phyloP scores from a whole-genome alignment of 2,329 filamentous ascomycete species.

The Aspergillus thermomutatus region DNA sequence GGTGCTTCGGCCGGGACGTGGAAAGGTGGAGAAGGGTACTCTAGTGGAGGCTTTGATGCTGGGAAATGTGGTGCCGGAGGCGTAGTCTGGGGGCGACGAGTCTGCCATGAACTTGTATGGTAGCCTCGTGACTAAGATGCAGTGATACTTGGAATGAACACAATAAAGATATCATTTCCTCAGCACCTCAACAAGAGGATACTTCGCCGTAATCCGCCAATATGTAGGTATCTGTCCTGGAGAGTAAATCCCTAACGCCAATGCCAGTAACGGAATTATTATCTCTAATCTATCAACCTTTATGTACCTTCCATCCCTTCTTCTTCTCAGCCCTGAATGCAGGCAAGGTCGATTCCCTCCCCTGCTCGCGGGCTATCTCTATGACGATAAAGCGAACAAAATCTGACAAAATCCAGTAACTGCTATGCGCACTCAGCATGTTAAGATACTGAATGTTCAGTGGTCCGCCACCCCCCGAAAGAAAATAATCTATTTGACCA shows the following conservation, averaged over 20 bases:
- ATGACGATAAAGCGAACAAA: slow-evolving; percentile 88
- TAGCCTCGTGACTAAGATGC: neutral
- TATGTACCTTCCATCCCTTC: slow-evolving; percentile 48
- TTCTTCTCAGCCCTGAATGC: slow-evolving; percentile 54
- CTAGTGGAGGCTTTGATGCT: slow-evolving; percentile 78
- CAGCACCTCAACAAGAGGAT: neutral
- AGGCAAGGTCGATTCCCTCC: slow-evolving; percentile 56
- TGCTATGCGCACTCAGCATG: slow-evolving; percentile 92
- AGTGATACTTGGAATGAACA: neutral
- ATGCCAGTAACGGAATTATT: neutral
- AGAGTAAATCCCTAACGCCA: neutral
- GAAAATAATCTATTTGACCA: slow-evolving; percentile 87
- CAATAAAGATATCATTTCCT: neutral
- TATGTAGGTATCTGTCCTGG: neutral
- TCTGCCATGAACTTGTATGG: too few relatives aligned
- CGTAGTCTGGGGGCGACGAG: slow-evolving; percentile 1
- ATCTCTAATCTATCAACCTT: slow-evolving; percentile 14
- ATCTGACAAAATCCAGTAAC: slow-evolving; percentile 85
- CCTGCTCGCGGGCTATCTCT: slow-evolving; percentile 74
- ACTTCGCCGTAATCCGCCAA: neutral
- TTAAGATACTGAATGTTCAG: slow-evolving; percentile 95
- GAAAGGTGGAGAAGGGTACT: slow-evolving; percentile 64
- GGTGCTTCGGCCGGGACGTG: slow-evolving; percentile 50
- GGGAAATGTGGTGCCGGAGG: slow-evolving; percentile 46
- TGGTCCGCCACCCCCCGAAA: slow-evolving; percentile 78